Evolutionary conservation across 2,329 filamentous ascomycete genomes (phyloP).

Genomic region (Aspergillus flavus): DNA sequence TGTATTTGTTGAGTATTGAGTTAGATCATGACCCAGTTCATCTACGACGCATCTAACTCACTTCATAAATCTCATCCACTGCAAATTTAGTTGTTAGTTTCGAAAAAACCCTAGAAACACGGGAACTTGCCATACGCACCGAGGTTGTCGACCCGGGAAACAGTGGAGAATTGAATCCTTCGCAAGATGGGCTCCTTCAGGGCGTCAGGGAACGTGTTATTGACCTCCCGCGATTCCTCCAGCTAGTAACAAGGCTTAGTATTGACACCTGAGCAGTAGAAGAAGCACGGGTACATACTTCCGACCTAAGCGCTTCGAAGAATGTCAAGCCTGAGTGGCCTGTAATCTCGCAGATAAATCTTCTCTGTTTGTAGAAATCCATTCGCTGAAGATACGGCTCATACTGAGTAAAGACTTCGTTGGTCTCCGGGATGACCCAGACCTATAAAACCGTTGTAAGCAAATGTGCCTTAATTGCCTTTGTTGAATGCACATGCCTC

Average conservation of each 20-base stretch:
- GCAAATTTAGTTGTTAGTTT: conserved; percentile 22
- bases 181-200: conserved; percentile 88
- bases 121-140: conserved; percentile 46
- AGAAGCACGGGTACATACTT: conserved; percentile 61
- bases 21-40: conserved; percentile 15
- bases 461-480: conserved; percentile 12
- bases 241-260: conserved; percentile 51
- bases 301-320: conserved; percentile 88
- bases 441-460: conserved; percentile 59
- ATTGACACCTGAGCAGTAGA: conserved; percentile 7
- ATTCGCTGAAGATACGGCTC: conserved; percentile 83
- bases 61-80: conserved; percentile 56
- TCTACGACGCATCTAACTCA: conserved; percentile 28
- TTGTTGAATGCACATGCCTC: conserved; percentile 63
- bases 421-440: conserved; percentile 87
- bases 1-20: conserved; percentile 26
- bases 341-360: conserved; percentile 94
- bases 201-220: conserved; percentile 86
- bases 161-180: conserved; percentile 86
- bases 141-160: conserved; percentile 83
- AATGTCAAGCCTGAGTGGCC: conserved; percentile 89
- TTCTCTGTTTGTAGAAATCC: conserved; percentile 92
- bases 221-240: conserved; percentile 82
- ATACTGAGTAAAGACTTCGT: conserved; percentile 86
- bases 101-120: not conserved